A percentile compares a stretch with the other conserved stretches of the same genome.
These are phyloP conservation scores for Dryadomyces quercus-mongolicae DNA, from an alignment of 2,329 filamentous ascomycete genomes.

Conservation along the genomic window DNA sequence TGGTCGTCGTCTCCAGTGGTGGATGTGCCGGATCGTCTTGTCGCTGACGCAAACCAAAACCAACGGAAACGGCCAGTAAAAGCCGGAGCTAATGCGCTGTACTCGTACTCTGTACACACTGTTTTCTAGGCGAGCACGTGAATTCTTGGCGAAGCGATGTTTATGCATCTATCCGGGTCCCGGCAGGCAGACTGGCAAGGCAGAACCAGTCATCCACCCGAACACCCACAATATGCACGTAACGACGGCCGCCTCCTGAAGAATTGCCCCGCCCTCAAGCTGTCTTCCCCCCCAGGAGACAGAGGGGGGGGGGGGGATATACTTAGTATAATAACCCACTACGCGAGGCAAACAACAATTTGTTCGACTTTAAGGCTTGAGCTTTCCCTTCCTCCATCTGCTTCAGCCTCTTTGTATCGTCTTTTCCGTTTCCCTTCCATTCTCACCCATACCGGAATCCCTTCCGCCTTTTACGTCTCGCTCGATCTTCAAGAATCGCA, in stretches of 20 bases:
- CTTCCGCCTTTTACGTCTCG: neutral
- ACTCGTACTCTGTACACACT: neutral
- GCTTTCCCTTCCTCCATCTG: slow-evolving; percentile 2
- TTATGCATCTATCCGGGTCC: neutral
- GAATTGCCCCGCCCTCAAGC: slow-evolving; percentile 2
- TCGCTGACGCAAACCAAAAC: slow-evolving; percentile 6
- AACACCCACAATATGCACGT: neutral
- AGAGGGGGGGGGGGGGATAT: neutral
- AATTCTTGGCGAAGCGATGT: neutral
- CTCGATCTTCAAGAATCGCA: neutral
- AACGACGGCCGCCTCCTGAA: neutral
- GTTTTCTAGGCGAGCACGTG: neutral
- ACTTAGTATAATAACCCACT: slow-evolving; percentile 2
- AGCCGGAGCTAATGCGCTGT: no score
- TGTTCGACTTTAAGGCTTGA: neutral
- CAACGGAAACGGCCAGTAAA: neutral
- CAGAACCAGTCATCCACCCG: neutral
- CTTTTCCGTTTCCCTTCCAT: neutral
- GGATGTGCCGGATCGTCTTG: neutral
- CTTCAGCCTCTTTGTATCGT: neutral
- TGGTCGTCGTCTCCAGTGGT: neutral
- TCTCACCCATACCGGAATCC: neutral
- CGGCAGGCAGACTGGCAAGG: neutral
- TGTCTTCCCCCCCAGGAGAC: neutral
- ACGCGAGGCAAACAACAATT: slow-evolving; percentile 2